These are phyloP conservation scores for Kwoniella europaea DNA, from an alignment of 768 basidiomycete genomes.

Conservation along the genomic window DNA sequence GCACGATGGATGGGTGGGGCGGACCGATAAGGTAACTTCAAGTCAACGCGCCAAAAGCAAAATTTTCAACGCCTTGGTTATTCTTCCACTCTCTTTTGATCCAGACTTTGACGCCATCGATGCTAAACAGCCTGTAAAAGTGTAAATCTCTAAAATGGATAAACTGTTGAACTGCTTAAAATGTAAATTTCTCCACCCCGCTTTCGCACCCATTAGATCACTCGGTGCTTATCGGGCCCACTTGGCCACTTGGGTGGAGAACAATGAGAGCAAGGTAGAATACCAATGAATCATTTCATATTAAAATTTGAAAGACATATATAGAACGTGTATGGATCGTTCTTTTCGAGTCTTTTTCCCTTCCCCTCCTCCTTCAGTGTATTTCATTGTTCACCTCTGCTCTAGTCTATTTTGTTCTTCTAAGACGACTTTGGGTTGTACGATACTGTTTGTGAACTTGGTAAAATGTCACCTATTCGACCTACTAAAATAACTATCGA, in stretches of 20 bases:
- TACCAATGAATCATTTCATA: no score
- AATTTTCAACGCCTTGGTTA: neutral
- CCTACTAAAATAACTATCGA: constrained; percentile 8
- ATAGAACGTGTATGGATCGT: neutral
- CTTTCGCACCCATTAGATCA: no score
- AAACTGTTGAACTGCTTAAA: constrained; percentile 11
- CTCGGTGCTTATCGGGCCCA: no score
- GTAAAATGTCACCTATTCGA: neutral
- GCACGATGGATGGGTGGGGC: neutral
- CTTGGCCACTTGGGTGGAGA: no score
- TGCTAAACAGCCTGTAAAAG: neutral
- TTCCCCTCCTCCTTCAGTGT: no score
- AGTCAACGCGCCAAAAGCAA: neutral
- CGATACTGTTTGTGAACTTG: no score
- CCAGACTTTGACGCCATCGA: constrained; percentile 10
- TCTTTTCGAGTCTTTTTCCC: neutral
- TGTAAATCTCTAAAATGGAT: neutral
- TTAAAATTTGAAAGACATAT: neutral
- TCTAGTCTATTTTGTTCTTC: no score
- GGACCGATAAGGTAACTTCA: neutral
- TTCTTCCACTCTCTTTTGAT: constrained; percentile 1
- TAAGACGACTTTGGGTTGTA: no score
- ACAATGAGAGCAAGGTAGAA: no score
- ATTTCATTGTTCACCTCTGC: no score
- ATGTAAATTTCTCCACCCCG: neutral